A percentile compares a stretch with the other conserved stretches of the same genome.
Conservation (phyloP, 1,139 yeast species). For the Arxiozyma slooffiae region DNA sequence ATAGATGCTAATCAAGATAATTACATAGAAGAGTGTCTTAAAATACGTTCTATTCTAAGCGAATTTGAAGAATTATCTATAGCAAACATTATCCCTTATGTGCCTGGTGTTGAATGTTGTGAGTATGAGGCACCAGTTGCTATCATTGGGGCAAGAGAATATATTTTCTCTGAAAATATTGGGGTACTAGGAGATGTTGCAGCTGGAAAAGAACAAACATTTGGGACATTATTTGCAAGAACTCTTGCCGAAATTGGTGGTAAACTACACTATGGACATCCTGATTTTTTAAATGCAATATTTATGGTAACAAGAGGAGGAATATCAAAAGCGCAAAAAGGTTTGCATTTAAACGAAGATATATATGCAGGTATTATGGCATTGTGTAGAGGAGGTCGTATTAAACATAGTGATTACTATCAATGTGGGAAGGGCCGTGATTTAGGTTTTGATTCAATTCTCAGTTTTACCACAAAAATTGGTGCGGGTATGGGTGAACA, state of each 20-base stretch:
- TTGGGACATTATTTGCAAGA: conserved; percentile 82
- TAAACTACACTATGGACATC: conserved; percentile 85
- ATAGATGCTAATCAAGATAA: conserved; percentile 86
- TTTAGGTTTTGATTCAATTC: conserved; percentile 73
- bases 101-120: conserved; percentile 37
- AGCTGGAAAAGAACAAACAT: conserved; percentile 88
- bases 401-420: conserved; percentile 77
- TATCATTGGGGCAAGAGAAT: conserved; percentile 80
- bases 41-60: conserved; percentile 63
- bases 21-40: conserved; percentile 74
- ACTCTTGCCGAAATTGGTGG: conserved; percentile 82
- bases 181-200: conserved; percentile 88
- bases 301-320: conserved; percentile 92
- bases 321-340: conserved; percentile 78
- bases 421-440: conserved; percentile 93
- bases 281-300: conserved; percentile 74
- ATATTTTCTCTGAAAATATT: conserved; percentile 74
- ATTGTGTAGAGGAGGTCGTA: conserved; percentile 68
- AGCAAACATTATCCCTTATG: conserved; percentile 36
- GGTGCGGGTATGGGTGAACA: conserved; percentile 98
- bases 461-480: conserved; percentile 77
- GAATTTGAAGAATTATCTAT: conserved; percentile 60
- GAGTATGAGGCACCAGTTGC: conserved; percentile 52
- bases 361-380: conserved; percentile 90
- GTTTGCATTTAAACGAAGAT: conserved; percentile 79